A percentile compares a stretch with the other conserved stretches of the same genome.
phyloP scores from a whole-genome alignment of 73 alveolate genomes.

The Durusdinium trenchii region DNA sequence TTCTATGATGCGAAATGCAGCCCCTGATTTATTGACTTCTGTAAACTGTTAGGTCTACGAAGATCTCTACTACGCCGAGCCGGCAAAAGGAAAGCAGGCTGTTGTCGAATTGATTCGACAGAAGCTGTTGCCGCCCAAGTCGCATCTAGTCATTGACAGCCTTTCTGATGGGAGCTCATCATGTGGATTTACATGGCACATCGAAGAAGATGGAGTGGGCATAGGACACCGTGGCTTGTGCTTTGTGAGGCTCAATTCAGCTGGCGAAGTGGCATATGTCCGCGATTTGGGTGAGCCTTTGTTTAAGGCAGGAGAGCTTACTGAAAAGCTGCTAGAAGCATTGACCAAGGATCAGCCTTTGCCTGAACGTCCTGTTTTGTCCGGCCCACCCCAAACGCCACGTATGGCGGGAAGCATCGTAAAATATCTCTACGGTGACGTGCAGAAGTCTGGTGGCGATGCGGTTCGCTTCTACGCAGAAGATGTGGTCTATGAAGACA shows the following conservation, averaged over 20 bases:
- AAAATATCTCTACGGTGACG: conserved; percentile 67
- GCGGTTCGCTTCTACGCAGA: conserved; percentile 88
- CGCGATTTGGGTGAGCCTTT: conserved; percentile 92
- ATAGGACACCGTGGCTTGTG: conserved; percentile 89
- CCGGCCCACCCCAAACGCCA: conserved; percentile 33
- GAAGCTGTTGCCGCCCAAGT: conserved; percentile 55
- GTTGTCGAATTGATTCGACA: conserved; percentile 44
- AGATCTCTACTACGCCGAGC: conserved; percentile 49
- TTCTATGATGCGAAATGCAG: not conserved
- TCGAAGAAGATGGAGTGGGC: conserved; percentile 70
- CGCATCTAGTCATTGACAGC: conserved; percentile 30
- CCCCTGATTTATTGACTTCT: not conserved
- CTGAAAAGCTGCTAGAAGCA: conserved; percentile 89
- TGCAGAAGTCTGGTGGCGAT: conserved; percentile 87
- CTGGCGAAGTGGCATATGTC: conserved; percentile 52
- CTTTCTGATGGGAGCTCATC: conserved; percentile 70
- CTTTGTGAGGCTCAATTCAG: conserved; percentile 47
- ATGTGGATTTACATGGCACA: conserved; percentile 91
- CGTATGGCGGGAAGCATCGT: conserved; percentile 56
- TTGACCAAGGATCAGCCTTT: conserved; percentile 64
- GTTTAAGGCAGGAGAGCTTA: conserved; percentile 90
- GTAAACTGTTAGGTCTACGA: not conserved
- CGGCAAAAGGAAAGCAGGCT: conserved; percentile 47
- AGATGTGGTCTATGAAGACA: conserved; percentile 92
- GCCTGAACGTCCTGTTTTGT: conserved; percentile 31